Evolutionary conservation across 768 basidiomycete species (phyloP), one percentile per base, ranked within the genome.

Genomic region (Lactarius pseudohatsudake): DNA sequence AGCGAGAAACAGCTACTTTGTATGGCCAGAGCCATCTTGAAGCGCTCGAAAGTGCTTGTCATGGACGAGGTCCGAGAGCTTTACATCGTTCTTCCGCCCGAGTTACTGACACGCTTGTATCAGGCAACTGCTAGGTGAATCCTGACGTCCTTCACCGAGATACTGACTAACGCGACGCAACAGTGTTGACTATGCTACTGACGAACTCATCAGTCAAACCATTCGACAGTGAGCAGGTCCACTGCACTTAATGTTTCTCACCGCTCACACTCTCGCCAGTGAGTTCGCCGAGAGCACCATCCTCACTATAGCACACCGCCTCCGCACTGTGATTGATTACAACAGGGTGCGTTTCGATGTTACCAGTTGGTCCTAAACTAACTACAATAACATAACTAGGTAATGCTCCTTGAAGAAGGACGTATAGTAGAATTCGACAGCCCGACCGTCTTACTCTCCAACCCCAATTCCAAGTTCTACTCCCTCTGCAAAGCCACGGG

Each of bases 1-100:
- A 87, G 88, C 38, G 89, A 93, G 77, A 92, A 91, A 72, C 92
- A 94, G 75, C 76, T 94, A n/a, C 79, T 94, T 10, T 92, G 92
- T 74, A 92, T 94, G 91, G 92, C 92, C 6, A 82, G 92, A 62
- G 91, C 92, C 2, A 92, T 94, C 67, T 75, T 94, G 30, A 90
- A 90, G 74, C 81, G 89, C 9, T 87, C 90, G 45, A 91, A 84
- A 71, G 80, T 94, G 16, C 76, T 94, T 32, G 83, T 94, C 67
- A 93, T 94, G 92, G 92, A 93, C 71, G 92, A 94, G 76, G 89
- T 86, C 74, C 18, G 59, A 8, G 26, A 5, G 28, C n/a, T 3
- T 62, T 41, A 36, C 26, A 4, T 67, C 20, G 22, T 40, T 18
- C 8, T 56, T 56, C 22, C 16, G 9, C 22, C 36, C 43, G 15